Evolutionary conservation across 768 basidiomycete genomes (phyloP).

Genomic region (Butyriboletus loyo): DNA sequence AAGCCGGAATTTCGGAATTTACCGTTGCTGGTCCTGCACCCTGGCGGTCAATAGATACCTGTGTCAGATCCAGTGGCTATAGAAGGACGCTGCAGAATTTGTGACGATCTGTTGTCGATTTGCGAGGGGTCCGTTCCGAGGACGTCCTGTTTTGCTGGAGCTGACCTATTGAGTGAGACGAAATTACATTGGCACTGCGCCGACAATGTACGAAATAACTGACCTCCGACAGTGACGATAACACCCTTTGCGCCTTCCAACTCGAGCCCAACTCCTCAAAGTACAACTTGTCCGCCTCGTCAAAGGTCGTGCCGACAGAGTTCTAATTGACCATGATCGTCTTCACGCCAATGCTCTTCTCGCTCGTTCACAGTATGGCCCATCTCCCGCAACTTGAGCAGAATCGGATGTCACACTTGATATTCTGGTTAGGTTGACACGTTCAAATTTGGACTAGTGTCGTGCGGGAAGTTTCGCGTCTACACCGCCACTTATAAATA

Average conservation of each 20-base stretch:
- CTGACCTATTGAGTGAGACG: constrained; percentile 58
- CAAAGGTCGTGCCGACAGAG: constrained; percentile 98
- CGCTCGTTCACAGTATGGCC: constrained; percentile 39
- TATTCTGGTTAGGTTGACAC: too few species aligned
- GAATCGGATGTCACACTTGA: too few species aligned
- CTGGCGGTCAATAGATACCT: too few species aligned
- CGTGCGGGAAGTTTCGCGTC: too few species aligned
- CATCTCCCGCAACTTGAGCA: constrained; percentile 84
- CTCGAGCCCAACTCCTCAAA: constrained; percentile 98
- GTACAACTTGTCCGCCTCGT: constrained; percentile 98
- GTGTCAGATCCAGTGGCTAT: too few species aligned
- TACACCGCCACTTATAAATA: too few species aligned
- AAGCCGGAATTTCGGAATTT: too few species aligned
- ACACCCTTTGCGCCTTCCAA: constrained; percentile 90
- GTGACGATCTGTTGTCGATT: constrained; percentile 95
- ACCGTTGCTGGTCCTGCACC: too few species aligned
- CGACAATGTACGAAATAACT: constrained; percentile 22
- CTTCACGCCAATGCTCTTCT: constrained; percentile 44
- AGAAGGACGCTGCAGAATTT: constrained; percentile 97
- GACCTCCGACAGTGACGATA: constrained; percentile 95
- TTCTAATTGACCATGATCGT: constrained; percentile 99
- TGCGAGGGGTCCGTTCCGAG: constrained; percentile 93
- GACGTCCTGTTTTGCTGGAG: constrained; percentile 96
- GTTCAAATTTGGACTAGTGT: too few species aligned
- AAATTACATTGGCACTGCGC: background rate